phyloP scores from a whole-genome alignment of 2,329 filamentous ascomycete genomes.

The Microdochium bolleyi region DNA sequence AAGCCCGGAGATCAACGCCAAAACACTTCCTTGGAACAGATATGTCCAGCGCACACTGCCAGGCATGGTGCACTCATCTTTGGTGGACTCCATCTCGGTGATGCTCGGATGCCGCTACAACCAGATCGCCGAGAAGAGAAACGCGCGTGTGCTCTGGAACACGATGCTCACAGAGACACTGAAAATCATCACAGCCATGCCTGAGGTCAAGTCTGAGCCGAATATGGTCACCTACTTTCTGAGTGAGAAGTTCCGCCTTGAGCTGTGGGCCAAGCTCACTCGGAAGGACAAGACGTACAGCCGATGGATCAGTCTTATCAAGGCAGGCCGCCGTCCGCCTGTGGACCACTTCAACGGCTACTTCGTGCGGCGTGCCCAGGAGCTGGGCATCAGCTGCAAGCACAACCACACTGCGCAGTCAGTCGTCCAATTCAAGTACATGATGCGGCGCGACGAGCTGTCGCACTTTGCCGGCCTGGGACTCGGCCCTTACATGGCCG shows the following conservation, averaged over 20 bases:
- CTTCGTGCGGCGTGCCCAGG: slow-evolving; percentile 64
- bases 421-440: slow-evolving; percentile 63
- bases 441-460: slow-evolving; percentile 21
- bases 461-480: slow-evolving; percentile 12
- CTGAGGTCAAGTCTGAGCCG: slow-evolving; percentile 60
- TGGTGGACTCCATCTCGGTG: slow-evolving; percentile 76
- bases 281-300: slow-evolving; percentile 51
- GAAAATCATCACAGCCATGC: slow-evolving; percentile 62
- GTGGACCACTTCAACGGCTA: slow-evolving; percentile 86
- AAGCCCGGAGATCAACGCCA: slow-evolving; percentile 52
- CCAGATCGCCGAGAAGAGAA: slow-evolving; percentile 58
- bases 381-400: slow-evolving; percentile 63
- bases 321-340: slow-evolving; percentile 58
- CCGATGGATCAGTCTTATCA: slow-evolving; percentile 60
- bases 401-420: slow-evolving; percentile 67
- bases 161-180: slow-evolving; percentile 68
- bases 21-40: slow-evolving; percentile 47
- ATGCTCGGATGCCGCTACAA: slow-evolving; percentile 72
- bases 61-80: slow-evolving; percentile 64
- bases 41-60: slow-evolving; percentile 72
- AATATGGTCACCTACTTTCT: slow-evolving; percentile 50
- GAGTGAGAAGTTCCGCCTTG: slow-evolving; percentile 51
- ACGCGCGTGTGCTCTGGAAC: slow-evolving; percentile 58
- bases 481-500: slow-evolving; percentile 14
- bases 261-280: slow-evolving; percentile 44